Conservation (phyloP, 805 yeast genomes). For the Kurtzmaniella fragi region DNA sequence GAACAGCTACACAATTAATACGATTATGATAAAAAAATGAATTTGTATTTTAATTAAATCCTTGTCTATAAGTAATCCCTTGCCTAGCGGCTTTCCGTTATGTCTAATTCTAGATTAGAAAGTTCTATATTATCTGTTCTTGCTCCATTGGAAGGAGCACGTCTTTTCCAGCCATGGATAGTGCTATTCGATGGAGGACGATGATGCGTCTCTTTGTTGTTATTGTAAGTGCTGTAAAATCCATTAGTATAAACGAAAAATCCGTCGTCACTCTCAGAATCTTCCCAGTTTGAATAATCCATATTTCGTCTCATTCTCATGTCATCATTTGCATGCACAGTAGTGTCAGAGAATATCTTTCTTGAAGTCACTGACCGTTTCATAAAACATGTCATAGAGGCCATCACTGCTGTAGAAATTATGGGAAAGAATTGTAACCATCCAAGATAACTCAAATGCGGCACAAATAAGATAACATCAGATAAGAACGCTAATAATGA, state of each 20-base stretch:
- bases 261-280: conserved; percentile 38
- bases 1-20: no score
- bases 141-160: not conserved
- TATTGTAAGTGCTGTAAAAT: conserved; percentile 24
- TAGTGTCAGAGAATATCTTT: conserved; percentile 30
- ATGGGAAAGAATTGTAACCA: conserved; percentile 78
- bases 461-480: conserved; percentile 74
- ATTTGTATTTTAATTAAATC: no score
- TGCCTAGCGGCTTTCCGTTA: no score
- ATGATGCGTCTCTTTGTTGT: conserved; percentile 9
- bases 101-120: no score
- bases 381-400: conserved; percentile 65
- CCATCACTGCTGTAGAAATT: conserved; percentile 55
- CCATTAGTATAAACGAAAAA: conserved; percentile 40
- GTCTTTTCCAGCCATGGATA: conserved; percentile 1
- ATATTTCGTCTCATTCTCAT: conserved; percentile 22
- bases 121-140: not conserved
- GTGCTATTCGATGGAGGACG: not conserved
- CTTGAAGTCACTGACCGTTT: conserved; percentile 61
- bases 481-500: conserved; percentile 72
- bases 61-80: no score
- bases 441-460: conserved; percentile 74
- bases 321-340: conserved; percentile 26
- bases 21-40: no score
- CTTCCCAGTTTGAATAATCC: conserved; percentile 14